Evolutionary conservation across 1,284 basidiomycete genomes (phyloP), one percentile per base, ranked within the genome.

Genomic region (Cystobasidium pallidum): DNA sequence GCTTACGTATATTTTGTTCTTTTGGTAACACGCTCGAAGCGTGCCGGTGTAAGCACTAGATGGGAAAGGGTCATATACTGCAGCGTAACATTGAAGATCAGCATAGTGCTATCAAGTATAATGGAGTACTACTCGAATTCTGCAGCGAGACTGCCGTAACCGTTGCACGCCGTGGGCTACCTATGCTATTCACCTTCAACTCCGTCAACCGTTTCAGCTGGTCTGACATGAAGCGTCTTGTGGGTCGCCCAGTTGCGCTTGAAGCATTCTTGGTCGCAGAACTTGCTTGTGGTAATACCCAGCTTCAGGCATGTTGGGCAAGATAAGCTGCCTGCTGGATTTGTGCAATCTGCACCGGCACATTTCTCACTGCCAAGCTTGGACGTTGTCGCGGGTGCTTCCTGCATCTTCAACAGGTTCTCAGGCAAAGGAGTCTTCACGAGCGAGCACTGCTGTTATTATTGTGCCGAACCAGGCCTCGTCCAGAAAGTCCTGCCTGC

Each of bases 241-340:
- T 72, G 70, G 28, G 34, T 51, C 32, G 70, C 71, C 67, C 91
- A 92, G 79, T 85, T 87, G 58, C 86, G 84, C 80, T 91, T 92
- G 85, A 92, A 92, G 82, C 91, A 92, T 72, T 89, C 88, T 79
- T 92, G 91, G 17, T 86, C 86, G 75, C 91, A 92, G 81, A 91
- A 92, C 80, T 89, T 90, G 34, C 90, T 91, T 17, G 90, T 90
- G 72, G 85, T 85, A 77, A 92, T 89, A 62, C 89, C 89, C 26
- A 70, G 67, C 47, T 74, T 74, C 26, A 66, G 17, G 63, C 73
- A 74, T 21, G 65, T 71, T 8, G 73, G 73, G 39, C 73, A 74
- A 30, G 43, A 30, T 43, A 74, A 61, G 30, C 41, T 61, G 24
- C 62, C 45, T 8, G 73, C 73, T n/a, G 58, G 47, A 4, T 74